phyloP scores from a whole-genome alignment of 2,329 filamentous ascomycete species.

The Tolypocladium album region DNA sequence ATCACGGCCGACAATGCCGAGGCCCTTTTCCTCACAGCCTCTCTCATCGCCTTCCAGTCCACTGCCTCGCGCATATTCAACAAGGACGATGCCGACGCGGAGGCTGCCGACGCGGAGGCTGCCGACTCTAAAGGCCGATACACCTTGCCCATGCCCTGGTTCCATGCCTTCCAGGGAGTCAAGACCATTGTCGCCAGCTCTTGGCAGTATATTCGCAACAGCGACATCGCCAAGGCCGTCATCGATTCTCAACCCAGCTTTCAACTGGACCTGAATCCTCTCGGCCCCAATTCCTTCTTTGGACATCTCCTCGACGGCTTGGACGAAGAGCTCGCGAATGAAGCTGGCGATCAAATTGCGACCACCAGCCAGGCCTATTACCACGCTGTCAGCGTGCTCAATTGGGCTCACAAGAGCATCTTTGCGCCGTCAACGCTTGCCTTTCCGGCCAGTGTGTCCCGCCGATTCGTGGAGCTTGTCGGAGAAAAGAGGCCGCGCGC shows the following conservation, averaged over 20 bases:
- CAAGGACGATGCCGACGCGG: slow-evolving; percentile 37
- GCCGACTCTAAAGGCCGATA: slow-evolving; percentile 34
- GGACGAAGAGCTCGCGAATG: slow-evolving; percentile 40
- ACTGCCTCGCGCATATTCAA: slow-evolving; percentile 52
- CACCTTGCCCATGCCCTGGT: slow-evolving; percentile 51
- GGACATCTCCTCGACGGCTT: slow-evolving; percentile 47
- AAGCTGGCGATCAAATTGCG: slow-evolving; percentile 17
- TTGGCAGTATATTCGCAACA: slow-evolving; percentile 53
- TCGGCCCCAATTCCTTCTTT: slow-evolving; percentile 44
- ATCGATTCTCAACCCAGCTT: slow-evolving; percentile 54
- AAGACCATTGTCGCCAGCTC: slow-evolving; percentile 54
- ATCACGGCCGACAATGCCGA: slow-evolving; percentile 50
- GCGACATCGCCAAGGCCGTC: slow-evolving; percentile 45
- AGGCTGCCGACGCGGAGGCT: slow-evolving; percentile 17
- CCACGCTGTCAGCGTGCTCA: slow-evolving; percentile 54
- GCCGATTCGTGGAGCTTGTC: slow-evolving; percentile 49
- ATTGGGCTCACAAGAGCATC: slow-evolving; percentile 54
- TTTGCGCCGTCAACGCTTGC: slow-evolving; percentile 47
- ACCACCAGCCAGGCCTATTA: slow-evolving; percentile 42
- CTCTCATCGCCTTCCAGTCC: slow-evolving; percentile 57
- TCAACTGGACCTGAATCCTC: slow-evolving; percentile 45
- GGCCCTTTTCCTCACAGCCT: slow-evolving; percentile 50
- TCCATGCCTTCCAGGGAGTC: slow-evolving; percentile 57
- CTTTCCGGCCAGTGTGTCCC: slow-evolving; percentile 54
- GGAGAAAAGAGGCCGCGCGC: slow-evolving; percentile 49